Conservation (phyloP, 257 asterid genomes). For the Haberlea rhodopensis region DNA sequence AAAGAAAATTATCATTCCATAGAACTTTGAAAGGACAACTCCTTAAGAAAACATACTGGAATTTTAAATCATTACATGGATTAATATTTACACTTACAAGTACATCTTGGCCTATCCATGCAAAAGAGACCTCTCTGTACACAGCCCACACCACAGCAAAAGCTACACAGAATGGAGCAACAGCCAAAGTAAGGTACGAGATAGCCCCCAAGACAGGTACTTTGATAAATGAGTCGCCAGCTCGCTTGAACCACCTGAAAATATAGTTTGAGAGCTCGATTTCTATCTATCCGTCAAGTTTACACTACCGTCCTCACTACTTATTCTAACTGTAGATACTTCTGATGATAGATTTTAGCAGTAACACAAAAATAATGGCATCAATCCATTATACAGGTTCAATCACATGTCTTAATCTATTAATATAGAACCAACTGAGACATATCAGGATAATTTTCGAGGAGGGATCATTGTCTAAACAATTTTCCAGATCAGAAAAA, state of each 20-base stretch:
- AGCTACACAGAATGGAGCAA: conserved; percentile 79
- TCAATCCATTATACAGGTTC: neutral
- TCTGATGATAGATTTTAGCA: neutral
- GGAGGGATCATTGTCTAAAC: neutral
- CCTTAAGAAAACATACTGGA: no score
- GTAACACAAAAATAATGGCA: neutral
- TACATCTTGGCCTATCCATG: conserved; percentile 95
- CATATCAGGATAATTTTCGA: conserved; percentile 2
- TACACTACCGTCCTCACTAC: neutral
- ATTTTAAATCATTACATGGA: conserved; percentile 15
- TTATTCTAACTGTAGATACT: neutral
- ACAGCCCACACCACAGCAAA: conserved; percentile 87
- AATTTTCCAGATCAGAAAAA: conserved; percentile 18
- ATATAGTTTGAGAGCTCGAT: neutral
- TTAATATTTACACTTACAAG: conserved; percentile 50
- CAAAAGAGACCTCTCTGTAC: conserved; percentile 56
- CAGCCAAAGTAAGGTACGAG: conserved; percentile 77
- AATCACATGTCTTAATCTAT: neutral
- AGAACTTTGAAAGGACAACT: neutral
- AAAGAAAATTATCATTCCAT: neutral
- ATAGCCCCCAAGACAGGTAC: conserved; percentile 52
- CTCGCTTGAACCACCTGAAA: conserved; percentile 43
- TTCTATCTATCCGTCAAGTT: conserved; percentile 3
- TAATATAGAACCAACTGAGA: neutral
- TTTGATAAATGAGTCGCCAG: conserved; percentile 42